Conservation (phyloP, 73 alveolate species). For the Stentor roeselii region DNA sequence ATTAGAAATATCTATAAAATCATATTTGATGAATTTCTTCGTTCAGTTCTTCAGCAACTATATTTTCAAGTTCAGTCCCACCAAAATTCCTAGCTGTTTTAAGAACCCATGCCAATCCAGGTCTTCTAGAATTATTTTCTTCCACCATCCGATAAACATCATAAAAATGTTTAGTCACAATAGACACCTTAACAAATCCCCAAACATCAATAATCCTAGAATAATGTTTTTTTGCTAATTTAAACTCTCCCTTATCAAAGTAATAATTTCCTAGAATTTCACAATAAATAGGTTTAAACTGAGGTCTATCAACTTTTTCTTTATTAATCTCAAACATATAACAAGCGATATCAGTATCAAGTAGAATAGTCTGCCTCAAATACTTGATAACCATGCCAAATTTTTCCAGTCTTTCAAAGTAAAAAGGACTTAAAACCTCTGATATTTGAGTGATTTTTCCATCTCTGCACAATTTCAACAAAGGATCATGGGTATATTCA, state of each 20-base stretch:
- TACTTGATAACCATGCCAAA: background rate
- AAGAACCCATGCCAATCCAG: background rate
- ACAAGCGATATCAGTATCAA: background rate
- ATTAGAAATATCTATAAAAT: too few species aligned
- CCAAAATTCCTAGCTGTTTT: background rate
- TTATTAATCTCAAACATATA: background rate
- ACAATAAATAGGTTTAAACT: background rate
- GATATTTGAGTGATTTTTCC: background rate
- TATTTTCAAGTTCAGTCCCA: too few species aligned
- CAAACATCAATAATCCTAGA: background rate
- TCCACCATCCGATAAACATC: background rate
- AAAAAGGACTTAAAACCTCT: background rate
- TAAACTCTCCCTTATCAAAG: background rate
- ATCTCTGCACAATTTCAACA: background rate
- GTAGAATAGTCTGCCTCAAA: background rate
- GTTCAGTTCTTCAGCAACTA: too few species aligned
- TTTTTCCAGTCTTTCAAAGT: background rate
- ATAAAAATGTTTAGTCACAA: background rate
- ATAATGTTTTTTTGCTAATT: background rate
- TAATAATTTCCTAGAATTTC: background rate
- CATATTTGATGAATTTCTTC: too few species aligned
- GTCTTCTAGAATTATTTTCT: background rate
- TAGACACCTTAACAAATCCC: background rate
- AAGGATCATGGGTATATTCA: background rate
- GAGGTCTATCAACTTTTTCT: background rate